phyloP scores from a whole-genome alignment of 2,329 filamentous ascomycete species.

The Alternaria postmessia region DNA sequence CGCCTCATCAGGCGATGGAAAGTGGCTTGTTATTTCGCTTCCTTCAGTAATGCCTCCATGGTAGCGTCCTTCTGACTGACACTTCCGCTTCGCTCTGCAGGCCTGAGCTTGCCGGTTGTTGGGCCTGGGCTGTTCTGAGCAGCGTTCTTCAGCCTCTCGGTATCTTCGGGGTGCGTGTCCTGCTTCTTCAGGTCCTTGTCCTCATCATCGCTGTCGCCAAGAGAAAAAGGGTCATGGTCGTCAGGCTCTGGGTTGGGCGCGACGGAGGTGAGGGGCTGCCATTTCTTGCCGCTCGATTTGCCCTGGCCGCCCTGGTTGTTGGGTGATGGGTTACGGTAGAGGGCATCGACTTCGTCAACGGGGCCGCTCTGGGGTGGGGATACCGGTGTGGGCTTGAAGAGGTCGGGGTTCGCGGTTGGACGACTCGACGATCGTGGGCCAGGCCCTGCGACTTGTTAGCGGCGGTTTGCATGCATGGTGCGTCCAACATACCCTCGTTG shows the following conservation, averaged over 20 bases:
- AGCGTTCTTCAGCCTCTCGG: conserved; percentile 59
- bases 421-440: conserved; percentile 65
- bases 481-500: conserved; percentile 60
- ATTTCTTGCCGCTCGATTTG: conserved; percentile 82
- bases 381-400: conserved; percentile 75
- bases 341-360: conserved; percentile 79
- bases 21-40: conserved; percentile 38
- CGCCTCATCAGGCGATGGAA: background rate
- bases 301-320: conserved; percentile 38
- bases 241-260: conserved; percentile 82
- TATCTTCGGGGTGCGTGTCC: conserved; percentile 64
- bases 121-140: conserved; percentile 51
- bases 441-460: conserved; percentile 51
- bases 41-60: conserved; percentile 56
- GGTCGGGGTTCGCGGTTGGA: conserved; percentile 75
- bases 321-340: conserved; percentile 66
- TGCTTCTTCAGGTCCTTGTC: conserved; percentile 73
- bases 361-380: conserved; percentile 64
- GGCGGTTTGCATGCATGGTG: background rate
- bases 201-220: conserved; percentile 93
- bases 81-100: conserved; percentile 53
- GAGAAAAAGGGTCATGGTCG: conserved; percentile 92
- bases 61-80: conserved; percentile 56
- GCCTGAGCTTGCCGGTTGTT: conserved; percentile 40
- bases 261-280: conserved; percentile 89